Percentiles rank a stretch among this genome's conserved stretches.
Evolutionary conservation across 2,329 filamentous ascomycete species (phyloP).

Genomic region (Metarhizium brunneum): DNA sequence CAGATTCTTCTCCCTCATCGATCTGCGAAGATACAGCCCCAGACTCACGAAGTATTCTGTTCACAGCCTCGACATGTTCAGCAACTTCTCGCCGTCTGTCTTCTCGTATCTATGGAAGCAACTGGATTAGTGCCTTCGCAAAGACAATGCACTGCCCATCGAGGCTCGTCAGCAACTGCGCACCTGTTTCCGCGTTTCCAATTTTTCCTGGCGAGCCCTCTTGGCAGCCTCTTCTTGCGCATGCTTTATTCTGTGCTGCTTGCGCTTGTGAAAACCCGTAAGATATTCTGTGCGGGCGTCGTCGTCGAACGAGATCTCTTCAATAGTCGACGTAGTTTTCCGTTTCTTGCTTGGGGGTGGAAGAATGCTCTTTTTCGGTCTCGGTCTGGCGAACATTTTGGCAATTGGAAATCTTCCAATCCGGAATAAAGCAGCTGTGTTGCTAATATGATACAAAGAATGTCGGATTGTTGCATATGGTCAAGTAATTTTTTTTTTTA

Average conservation of each 20-base stretch:
- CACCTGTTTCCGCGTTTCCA: slow-evolving; percentile 69
- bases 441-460: too few species aligned
- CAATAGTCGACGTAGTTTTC: slow-evolving; percentile 50
- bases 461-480: too few species aligned
- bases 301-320: slow-evolving; percentile 80
- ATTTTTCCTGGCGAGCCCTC: slow-evolving; percentile 67
- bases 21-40: slow-evolving; percentile 31
- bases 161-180: slow-evolving; percentile 10
- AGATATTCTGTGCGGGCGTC: slow-evolving; percentile 76
- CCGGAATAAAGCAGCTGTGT: neutral
- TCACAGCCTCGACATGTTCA: slow-evolving; percentile 69
- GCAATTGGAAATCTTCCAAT: neutral
- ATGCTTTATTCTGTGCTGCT: slow-evolving; percentile 72
- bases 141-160: neutral
- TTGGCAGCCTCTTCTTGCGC: slow-evolving; percentile 76
- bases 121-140: neutral
- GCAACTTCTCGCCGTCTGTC: slow-evolving; percentile 75
- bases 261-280: slow-evolving; percentile 95
- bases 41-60: slow-evolving; percentile 57
- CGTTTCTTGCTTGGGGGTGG: slow-evolving; percentile 57
- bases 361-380: slow-evolving; percentile 47
- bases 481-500: too few species aligned
- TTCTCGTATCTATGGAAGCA: slow-evolving; percentile 60
- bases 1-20: slow-evolving; percentile 30
- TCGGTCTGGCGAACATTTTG: slow-evolving; percentile 45